Percentiles rank a stretch among this genome's conserved stretches.
Evolutionary conservation across 345 rosid species (phyloP).

Genomic region (rapeseed (Brassica napus)): DNA sequence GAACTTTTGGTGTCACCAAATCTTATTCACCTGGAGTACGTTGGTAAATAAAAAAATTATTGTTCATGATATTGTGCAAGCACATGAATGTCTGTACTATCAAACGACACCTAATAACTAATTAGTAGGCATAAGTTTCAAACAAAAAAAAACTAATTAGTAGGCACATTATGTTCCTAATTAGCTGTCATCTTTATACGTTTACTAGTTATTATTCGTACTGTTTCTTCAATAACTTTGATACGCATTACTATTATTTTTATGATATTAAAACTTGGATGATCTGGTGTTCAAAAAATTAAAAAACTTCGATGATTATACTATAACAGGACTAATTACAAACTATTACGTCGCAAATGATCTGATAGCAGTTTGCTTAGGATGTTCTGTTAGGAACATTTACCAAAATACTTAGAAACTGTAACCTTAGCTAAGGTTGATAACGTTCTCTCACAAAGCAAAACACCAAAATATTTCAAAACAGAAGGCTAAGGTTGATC

Average conservation of each 20-base stretch:
- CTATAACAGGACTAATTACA: neutral
- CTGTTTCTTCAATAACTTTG: neutral
- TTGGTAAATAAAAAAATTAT: neutral
- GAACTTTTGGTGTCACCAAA: slow-evolving; percentile 3
- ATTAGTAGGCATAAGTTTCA: neutral
- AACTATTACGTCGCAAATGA: neutral
- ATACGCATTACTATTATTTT: neutral
- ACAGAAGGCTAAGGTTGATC: slow-evolving; percentile 24
- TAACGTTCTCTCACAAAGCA: slow-evolving; percentile 10
- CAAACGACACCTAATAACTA: neutral
- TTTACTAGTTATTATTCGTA: neutral
- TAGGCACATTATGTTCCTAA: neutral
- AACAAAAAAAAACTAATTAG: neutral
- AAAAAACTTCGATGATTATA: no score
- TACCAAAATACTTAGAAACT: slow-evolving; percentile 2
- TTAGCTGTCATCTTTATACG: neutral
- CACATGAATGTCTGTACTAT: slow-evolving; percentile 2
- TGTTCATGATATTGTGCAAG: slow-evolving; percentile 4
- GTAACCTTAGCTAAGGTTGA: slow-evolving; percentile 29
- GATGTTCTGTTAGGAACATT: neutral
- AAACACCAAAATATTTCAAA: slow-evolving; percentile 22
- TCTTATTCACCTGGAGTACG: neutral
- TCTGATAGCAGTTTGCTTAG: neutral
- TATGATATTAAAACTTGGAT: no score
- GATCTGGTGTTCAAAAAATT: no score